Base-by-base conservation (phyloP, 148 eudicot species). In the Polygonum aviculare region DNA sequence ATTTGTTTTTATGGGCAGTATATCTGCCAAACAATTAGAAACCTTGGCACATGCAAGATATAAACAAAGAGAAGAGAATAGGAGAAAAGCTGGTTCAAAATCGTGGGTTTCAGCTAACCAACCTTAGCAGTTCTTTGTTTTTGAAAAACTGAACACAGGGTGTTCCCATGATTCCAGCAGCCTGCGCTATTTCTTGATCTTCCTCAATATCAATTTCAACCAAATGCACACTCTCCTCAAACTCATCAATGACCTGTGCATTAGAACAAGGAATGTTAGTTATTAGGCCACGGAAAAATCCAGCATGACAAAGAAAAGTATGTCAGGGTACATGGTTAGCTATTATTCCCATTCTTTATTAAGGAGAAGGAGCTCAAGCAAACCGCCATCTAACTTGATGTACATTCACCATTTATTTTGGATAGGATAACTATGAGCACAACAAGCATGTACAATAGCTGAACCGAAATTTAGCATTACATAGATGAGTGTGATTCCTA, bases 141-240 rank as follows among this genome's bases (percentile, higher is more conserved):
- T 95, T 95, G 89, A 95, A 95, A 77, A 92, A 95, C 75, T 95
- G 98, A 55, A 95, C 96, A 78, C 98, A 95, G 26, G 98, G 98
- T 36, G 98, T 95, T 39, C 98, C 98, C 98, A 95, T 95, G 50
- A 95, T 92, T 76, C 89, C 96, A 78, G 98, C 98, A 36, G 98
- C 98, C 86, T 95, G 97, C 11, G 98, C 98, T 77, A 95, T 83
- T 86, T 95, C 97, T 40, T 83, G 97, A 84, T 95, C 98, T 84
- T 92, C 98, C 84, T 89, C 94, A 45, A 92, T 95, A 80, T 95
- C 97, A 71, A 95, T 95, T 84, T 95, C 98, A 77, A 95, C 90
- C 47, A 89, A 86, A 79, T 95, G 97, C 62, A 95, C 94, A 79
- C 84, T 81, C 86, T 95, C 83, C 73, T 89, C 87, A 67, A 76